phyloP scores from a whole-genome alignment of 441 rosid species.

The Erodium texanum region DNA sequence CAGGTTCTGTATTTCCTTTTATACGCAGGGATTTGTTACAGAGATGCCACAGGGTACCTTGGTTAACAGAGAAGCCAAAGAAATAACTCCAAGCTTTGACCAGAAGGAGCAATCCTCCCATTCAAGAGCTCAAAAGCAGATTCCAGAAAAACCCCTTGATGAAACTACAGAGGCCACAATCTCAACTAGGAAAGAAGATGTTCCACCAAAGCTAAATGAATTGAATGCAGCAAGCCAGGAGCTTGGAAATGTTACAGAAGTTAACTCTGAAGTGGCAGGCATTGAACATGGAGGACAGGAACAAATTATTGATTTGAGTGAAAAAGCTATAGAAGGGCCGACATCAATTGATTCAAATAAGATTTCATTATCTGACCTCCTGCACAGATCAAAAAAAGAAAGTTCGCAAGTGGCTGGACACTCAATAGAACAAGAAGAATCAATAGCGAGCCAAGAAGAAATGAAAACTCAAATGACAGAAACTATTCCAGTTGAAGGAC shows the following conservation, averaged over 20 bases:
- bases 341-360: neutral
- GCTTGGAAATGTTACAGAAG: slow-evolving; percentile 20
- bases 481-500: slow-evolving; percentile 26
- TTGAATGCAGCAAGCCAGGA: slow-evolving; percentile 19
- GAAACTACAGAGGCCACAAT: slow-evolving; percentile 12
- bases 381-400: slow-evolving; percentile 9
- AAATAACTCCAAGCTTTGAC: slow-evolving; percentile 21
- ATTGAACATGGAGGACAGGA: slow-evolving; percentile 18
- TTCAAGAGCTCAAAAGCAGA: slow-evolving; percentile 21
- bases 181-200: slow-evolving; percentile 18
- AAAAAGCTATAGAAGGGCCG: neutral
- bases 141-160: slow-evolving; percentile 18
- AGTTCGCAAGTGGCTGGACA: slow-evolving; percentile 15
- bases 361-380: slow-evolving; percentile 16
- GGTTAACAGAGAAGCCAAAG: slow-evolving; percentile 19
- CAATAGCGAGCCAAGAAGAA: slow-evolving; percentile 19
- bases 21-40: slow-evolving; percentile 23
- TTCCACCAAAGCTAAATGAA: slow-evolving; percentile 18
- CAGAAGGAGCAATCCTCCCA: slow-evolving; percentile 21
- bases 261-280: slow-evolving; percentile 22
- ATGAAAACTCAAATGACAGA: slow-evolving; percentile 21
- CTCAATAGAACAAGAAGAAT: slow-evolving; percentile 22
- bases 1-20: slow-evolving; percentile 16
- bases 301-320: neutral
- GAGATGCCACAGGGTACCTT: slow-evolving; percentile 21